These are phyloP conservation scores for Aspergillus neoniger DNA, from an alignment of 2,329 filamentous ascomycete genomes.

Conservation along the genomic window DNA sequence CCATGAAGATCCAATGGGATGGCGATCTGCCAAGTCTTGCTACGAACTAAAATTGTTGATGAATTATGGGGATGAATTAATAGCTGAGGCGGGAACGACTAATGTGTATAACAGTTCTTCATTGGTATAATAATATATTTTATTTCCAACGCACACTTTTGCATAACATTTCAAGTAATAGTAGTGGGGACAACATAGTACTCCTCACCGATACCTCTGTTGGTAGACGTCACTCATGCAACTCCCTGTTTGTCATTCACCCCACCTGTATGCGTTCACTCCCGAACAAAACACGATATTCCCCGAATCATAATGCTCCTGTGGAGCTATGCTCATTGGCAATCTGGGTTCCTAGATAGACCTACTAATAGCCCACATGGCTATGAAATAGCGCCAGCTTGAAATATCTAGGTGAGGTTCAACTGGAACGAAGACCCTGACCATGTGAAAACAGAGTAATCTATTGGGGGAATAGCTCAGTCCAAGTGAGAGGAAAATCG, in stretches of 20 bases:
- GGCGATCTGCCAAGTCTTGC: constrained; percentile 33
- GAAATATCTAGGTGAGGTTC: too few relatives aligned
- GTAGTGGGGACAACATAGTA: background rate
- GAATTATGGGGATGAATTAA: background rate
- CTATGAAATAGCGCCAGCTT: too few relatives aligned
- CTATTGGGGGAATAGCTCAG: too few relatives aligned
- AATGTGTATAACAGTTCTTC: background rate
- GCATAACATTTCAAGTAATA: background rate
- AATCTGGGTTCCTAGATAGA: too few relatives aligned
- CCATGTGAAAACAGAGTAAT: too few relatives aligned
- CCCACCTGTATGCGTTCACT: background rate
- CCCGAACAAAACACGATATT: background rate
- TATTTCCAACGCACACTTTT: background rate
- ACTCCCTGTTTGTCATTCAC: constrained; percentile 1
- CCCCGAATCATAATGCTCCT: background rate
- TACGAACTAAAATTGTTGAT: constrained; percentile 7
- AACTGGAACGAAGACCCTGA: too few relatives aligned
- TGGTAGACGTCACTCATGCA: background rate
- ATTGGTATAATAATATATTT: background rate
- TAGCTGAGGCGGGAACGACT: background rate
- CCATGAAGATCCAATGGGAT: constrained; percentile 50
- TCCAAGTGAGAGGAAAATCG: too few relatives aligned
- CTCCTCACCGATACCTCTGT: background rate
- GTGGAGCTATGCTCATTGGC: background rate
- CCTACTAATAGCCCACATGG: too few relatives aligned